Base-by-base conservation (phyloP, 2,329 filamentous ascomycete genomes). In the Aspergillus niger region DNA sequence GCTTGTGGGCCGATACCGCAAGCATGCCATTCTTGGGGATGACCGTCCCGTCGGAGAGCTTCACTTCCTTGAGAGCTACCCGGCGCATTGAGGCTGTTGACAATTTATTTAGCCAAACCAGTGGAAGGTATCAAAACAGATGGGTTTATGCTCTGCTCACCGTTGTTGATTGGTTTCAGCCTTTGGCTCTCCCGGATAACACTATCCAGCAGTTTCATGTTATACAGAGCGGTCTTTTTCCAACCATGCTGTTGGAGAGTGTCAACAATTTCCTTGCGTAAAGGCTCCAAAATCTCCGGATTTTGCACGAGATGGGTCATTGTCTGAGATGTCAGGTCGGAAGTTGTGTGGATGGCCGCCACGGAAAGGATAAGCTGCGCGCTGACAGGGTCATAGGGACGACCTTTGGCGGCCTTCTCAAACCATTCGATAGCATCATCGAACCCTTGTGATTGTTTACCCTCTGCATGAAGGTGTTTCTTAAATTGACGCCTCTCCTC, bases 151-250 rank as follows among this genome's bases (percentile, higher is more conserved):
- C 11, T 30, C 30, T 32, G 11, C 30, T 32, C 2, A 59, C 57
- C 51, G 1, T 49, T 48, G 5, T 8, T 10, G 8, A 59, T n/a
- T 3, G 57, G 51, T 17, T 59, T 55, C 47, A 60, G 10, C 1
- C 53, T 53, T n/a, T 57, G 58, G 39, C 53, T 57, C 36, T 60
- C 58, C 13, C 57, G 56, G 20, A 57, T n/a, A 4, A 57, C 54
- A 13, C 58, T 60, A 17, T 60, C 58, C 58, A 60, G 39, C 5
- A 60, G 38, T n/a, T 52, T 56, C 13, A 60, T n/a, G 5, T 52
- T 51, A n/a, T 48, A 32, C 8, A 60, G 20, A 3, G 36, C 17
- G 13, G n/a, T 2, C 47, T 50, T 48, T 20, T 36, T 52, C 48
- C 22, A 47, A 7, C 47, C 47, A 3, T 38, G 6, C 10, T 44